Base-by-base conservation (phyloP, 768 basidiomycete genomes). In the Tylopilus rubrobrunneus region DNA sequence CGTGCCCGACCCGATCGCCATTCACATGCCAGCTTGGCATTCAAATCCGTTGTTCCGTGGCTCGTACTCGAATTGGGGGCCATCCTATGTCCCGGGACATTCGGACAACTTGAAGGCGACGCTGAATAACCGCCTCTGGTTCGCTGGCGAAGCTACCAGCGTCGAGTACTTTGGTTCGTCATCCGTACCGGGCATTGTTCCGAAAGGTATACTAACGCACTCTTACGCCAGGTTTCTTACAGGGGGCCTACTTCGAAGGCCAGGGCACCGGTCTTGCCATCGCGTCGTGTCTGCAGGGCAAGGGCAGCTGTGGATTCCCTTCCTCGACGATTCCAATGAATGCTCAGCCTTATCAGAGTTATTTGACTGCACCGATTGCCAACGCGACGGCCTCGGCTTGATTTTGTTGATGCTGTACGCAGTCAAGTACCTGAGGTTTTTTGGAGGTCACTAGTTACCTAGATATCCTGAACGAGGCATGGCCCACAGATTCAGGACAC, bases 11-110 rank as follows among this genome's bases (percentile, higher is more conserved):
- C 84, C 86, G 0, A 57, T 73, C 6, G 81, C 76, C 29, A 81
- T 88, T 64, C 74, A 75, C 61, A 77, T 82, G 57, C 75, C 77
- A 4, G 67, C 74, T 4, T 88, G 86, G 87, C 58, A 73, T 44
- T 64, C 67, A 12, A 75, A 86, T 60, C 76, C 78, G 4, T 68
- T 79, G 33, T 71, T 51, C 55, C 59, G 64, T 0, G 69, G 68
- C 5, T 81, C 83, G 4, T 88, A 84, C 58, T 82, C 81, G 21
- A 88, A 86, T 55, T 87, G 85, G 85, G 85, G 84, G 0, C 74
- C 86, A 0, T 75, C 81, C 4, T 85, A 85, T 57, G 66, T 79
- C 11, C 74, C 73, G 15, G 70, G 66, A 9, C 81, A 85, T 49
- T 74, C 81, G n/a, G 69, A 77, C 27, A 84, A 86, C 60, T 60